Evolutionary conservation across 2,329 filamentous ascomycete genomes (phyloP), one percentile per base, ranked within the genome.

Genomic region (Aspergillus melleus): DNA sequence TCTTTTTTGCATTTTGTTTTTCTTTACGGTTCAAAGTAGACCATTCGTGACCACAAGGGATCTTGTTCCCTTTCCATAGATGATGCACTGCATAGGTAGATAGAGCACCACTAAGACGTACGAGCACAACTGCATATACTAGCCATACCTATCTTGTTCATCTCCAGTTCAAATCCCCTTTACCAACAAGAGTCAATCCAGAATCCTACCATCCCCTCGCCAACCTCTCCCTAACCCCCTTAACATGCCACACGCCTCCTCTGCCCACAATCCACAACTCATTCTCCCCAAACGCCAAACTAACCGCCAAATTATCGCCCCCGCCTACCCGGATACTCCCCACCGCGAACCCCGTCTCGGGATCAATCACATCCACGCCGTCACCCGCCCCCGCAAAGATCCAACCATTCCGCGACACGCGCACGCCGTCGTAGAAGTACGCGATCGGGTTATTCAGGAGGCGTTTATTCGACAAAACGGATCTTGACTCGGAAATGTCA

Each of bases 241-340:
- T 61, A 1, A 61, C 61, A 58, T 59, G 59, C 57, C 61, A 61
- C 20, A 60, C 57, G 19, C 61, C 61, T 10, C 61, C 61, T 8
- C 52, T 52, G 6, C 59, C 59, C 3, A 64, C 59, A 64, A 64
- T 58, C 61, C 59, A 61, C 29, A 64, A 6, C 44, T 61, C 59
- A 53, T 64, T 53, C 22, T 54, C 26, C 2, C 59, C 61, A 32
- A 64, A 64, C 0, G 57, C 51, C 26, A 58, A 0, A 29, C 49
- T 64, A 5, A 61, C 59, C 3, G 61, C 61, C n/a, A 60, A 39
- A 52, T 64, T 61, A 16, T 64, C 22, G 22, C 22, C 54, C 2
- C 59, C 61, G 1, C 61, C 61, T 12, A 59, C 55, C 3, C 61
- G 53, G 14, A 64, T 61, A 3, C 56, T 61, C 9, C 59, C 61